Percentiles rank a stretch among this genome's conserved stretches.
phyloP scores from a whole-genome alignment of 768 basidiomycete species.

The Suillus subalutaceus region DNA sequence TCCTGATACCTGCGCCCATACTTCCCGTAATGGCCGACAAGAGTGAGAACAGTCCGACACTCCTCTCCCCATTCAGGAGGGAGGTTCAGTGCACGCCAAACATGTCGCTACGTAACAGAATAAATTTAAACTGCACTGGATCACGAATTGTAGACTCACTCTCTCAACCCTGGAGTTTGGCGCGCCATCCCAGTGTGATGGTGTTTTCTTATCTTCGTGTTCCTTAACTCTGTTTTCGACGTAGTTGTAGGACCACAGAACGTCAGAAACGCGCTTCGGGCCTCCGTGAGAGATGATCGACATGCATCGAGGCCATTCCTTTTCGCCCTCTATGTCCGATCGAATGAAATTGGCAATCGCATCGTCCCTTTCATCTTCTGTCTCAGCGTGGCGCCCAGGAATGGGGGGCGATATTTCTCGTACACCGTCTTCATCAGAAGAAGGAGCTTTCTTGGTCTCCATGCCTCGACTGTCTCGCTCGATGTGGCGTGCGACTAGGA shows the following conservation, averaged over 20 bases:
- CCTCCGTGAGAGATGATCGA: constrained; percentile 36
- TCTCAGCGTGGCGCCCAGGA: constrained; percentile 33
- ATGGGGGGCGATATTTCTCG: constrained; percentile 26
- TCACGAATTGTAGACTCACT: constrained; percentile 35
- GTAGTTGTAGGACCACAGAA: constrained; percentile 53
- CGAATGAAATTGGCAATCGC: constrained; percentile 49
- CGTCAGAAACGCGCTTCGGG: constrained; percentile 43
- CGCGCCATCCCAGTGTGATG: constrained; percentile 42
- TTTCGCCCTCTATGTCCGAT: constrained; percentile 44
- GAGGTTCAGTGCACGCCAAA: constrained; percentile 54
- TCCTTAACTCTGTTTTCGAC: constrained; percentile 53
- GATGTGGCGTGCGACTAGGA: neutral
- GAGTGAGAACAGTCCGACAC: constrained; percentile 52
- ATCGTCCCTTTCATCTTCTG: constrained; percentile 43
- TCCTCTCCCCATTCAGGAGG: constrained; percentile 44
- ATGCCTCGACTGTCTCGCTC: neutral
- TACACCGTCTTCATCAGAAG: neutral
- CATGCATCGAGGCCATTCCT: constrained; percentile 50
- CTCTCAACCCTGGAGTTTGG: constrained; percentile 43
- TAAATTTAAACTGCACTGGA: constrained; percentile 4
- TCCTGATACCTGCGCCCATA: constrained; percentile 53
- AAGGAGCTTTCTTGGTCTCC: neutral
- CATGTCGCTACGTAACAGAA: constrained; percentile 40
- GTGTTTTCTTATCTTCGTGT: constrained; percentile 45
- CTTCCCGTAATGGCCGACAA: constrained; percentile 60